These are phyloP conservation scores for Skeletonema grethae DNA, from an alignment of 108 stramenopile genomes.

Conservation along the genomic window DNA sequence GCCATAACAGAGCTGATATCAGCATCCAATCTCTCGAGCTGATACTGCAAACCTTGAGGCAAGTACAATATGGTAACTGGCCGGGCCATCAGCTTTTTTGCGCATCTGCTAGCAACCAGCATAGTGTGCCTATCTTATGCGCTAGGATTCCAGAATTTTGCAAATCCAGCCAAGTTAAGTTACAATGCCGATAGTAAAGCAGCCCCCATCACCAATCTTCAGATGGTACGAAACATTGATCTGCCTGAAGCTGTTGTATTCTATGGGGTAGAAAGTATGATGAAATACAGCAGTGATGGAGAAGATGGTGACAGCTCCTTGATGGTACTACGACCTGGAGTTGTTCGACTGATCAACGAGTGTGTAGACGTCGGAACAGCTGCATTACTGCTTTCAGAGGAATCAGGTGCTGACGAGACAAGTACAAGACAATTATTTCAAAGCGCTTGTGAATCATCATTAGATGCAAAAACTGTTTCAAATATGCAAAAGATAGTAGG, in stretches of 20 bases:
- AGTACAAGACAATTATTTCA: conserved; percentile 14
- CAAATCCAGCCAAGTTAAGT: not conserved
- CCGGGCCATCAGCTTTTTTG: not conserved
- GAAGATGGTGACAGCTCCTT: not conserved
- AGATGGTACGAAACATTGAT: conserved; percentile 84
- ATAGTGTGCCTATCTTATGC: not conserved
- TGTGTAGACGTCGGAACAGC: conserved; percentile 68
- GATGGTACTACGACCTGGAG: conserved; percentile 49
- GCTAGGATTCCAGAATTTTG: not conserved
- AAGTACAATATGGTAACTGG: too few species aligned
- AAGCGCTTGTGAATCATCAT: conserved; percentile 6
- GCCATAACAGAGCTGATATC: too few species aligned
- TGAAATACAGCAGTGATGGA: conserved; percentile 24
- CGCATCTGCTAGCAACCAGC: not conserved
- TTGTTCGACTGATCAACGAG: conserved; percentile 62
- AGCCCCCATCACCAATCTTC: conserved; percentile 8
- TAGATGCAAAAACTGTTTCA: not conserved
- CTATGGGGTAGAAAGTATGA: conserved; percentile 59
- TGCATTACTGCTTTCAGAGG: conserved; percentile 56
- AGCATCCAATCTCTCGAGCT: too few species aligned
- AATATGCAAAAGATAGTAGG: conserved; percentile 1
- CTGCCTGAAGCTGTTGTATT: conserved; percentile 74
- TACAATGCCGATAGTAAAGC: not conserved
- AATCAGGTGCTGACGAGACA: conserved; percentile 4
- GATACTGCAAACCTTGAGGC: too few species aligned